A percentile compares a stretch with the other conserved stretches of the same genome.
Evolutionary conservation across 2,329 filamentous ascomycete genomes (phyloP).

Genomic region (Fusarium musae): DNA sequence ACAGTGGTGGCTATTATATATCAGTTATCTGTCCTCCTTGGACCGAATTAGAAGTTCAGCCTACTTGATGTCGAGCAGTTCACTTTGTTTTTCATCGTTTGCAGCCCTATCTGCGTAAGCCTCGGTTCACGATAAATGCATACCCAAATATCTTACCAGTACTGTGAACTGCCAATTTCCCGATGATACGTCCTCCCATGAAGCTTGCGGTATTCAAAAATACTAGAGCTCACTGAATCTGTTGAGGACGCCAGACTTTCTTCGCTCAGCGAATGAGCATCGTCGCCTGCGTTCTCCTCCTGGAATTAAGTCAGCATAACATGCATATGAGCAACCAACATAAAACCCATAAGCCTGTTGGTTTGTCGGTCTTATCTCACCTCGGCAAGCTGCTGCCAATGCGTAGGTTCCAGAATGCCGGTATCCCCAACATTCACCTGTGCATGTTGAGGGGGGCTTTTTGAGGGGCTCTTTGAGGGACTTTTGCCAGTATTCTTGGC

Average conservation of each 20-base stretch:
- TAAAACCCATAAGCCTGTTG: neutral
- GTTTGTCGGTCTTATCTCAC: neutral
- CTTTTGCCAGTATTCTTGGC: neutral
- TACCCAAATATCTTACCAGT: neutral
- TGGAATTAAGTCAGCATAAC: neutral
- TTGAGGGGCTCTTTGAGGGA: slow-evolving; percentile 12
- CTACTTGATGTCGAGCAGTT: slow-evolving; percentile 12
- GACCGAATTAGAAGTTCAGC: fast-evolving
- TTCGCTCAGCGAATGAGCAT: slow-evolving; percentile 1
- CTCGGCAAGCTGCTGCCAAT: slow-evolving; percentile 21
- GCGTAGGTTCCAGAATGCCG: slow-evolving; percentile 3
- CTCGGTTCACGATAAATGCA: fast-evolving
- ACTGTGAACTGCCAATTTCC: slow-evolving; percentile 12
- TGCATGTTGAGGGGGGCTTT: slow-evolving; percentile 7
- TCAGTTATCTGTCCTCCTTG: neutral
- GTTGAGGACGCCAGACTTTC: slow-evolving; percentile 5
- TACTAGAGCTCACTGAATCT: slow-evolving; percentile 10
- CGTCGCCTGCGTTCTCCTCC: neutral
- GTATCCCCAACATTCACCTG: neutral
- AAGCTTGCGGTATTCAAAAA: slow-evolving; percentile 19
- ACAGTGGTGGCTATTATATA: neutral
- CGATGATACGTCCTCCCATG: slow-evolving; percentile 20
- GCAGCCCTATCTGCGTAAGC: neutral
- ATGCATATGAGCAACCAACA: neutral
- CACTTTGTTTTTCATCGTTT: slow-evolving; percentile 13